These are phyloP conservation scores for Strobilomyces dryophilus DNA, from an alignment of 768 basidiomycete species.

Conservation along the genomic window DNA sequence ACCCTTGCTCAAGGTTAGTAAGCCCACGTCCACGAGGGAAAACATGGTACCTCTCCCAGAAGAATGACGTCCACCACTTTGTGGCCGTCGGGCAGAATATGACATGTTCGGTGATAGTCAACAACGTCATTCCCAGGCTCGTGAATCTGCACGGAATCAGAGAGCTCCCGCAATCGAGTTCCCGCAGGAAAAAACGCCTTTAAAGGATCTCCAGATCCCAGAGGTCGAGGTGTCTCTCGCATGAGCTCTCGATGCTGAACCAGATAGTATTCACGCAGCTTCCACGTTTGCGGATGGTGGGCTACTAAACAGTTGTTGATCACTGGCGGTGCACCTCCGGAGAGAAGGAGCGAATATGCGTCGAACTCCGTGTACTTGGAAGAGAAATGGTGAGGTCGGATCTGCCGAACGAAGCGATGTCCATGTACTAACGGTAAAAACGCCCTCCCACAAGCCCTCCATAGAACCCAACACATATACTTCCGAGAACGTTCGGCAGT, in stretches of 20 bases:
- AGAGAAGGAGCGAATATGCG: constrained; percentile 74
- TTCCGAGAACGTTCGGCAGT: constrained; percentile 34
- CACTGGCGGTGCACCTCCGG: constrained; percentile 57
- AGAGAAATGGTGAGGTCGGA: neutral
- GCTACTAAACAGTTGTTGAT: constrained; percentile 76
- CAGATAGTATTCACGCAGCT: constrained; percentile 72
- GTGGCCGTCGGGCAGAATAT: constrained; percentile 28
- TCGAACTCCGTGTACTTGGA: constrained; percentile 78
- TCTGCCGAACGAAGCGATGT: neutral
- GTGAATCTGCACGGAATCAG: constrained; percentile 44
- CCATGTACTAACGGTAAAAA: constrained; percentile 58
- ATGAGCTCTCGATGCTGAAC: constrained; percentile 27
- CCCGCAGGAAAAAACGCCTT: constrained; percentile 57
- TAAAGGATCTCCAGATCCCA: constrained; percentile 58
- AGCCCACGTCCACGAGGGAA: neutral
- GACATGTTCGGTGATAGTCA: constrained; percentile 26
- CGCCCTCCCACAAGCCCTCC: constrained; percentile 78
- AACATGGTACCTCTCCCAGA: constrained; percentile 58
- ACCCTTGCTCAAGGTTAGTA: constrained; percentile 45
- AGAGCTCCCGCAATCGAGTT: constrained; percentile 45
- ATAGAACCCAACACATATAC: constrained; percentile 63
- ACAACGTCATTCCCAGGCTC: constrained; percentile 38
- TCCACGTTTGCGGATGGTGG: constrained; percentile 89
- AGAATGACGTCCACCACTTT: constrained; percentile 55
- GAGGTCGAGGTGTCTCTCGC: constrained; percentile 23